Base-by-base conservation (phyloP, 352 stramenopile genomes). In the Phytophthora colocasiae region DNA sequence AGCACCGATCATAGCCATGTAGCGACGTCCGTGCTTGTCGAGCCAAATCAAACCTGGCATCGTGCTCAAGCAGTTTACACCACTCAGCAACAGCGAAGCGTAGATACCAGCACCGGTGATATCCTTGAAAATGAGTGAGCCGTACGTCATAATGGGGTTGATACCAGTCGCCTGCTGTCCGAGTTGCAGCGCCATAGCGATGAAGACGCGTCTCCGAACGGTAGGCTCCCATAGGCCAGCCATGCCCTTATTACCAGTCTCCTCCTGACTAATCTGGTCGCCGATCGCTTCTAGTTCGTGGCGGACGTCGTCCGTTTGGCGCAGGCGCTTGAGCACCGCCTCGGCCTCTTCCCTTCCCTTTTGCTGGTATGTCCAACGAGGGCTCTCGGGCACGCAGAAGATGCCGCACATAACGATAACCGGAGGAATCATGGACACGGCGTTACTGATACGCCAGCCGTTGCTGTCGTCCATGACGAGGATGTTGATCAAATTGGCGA, bases 241-340 rank as follows among this genome's bases (percentile, higher is more conserved):
- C 45, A 65, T 59, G 6, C 71, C 71, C 39, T 72, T 70, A 46
- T 72, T 63, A 9, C 49, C 56, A 6, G 58, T 62, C 15, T 64
- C 55, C 55, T 78, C 73, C 27, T 69, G 58, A 5, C 48, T 62
- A 29, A 83, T 66, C 31, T 78, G 74, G 26, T 75, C 65, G 1
- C 70, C 67, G 39, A 85, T 85, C 10, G 75, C 70, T 41, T 78
- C 47, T 3, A 83, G 67, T 32, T 80, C 69, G 26, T 79, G 53
- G 6, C 49, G 36, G 17, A 83, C 59, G 34, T 73, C 40, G 14
- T 80, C 65, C 5, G 59, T 69, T 32, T 66, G 44, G 9, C 67
- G 66, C 2, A 83, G 58, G 11, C 57, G 51, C 34, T 67, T 73
- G 11, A 83, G 70, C 12, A 72, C 62, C 0, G 44, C 29, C 31